Evolutionary conservation across 2,329 filamentous ascomycete species (phyloP), one percentile per base, ranked within the genome.

Genomic region (Ceratocystis cacaofunesta): DNA sequence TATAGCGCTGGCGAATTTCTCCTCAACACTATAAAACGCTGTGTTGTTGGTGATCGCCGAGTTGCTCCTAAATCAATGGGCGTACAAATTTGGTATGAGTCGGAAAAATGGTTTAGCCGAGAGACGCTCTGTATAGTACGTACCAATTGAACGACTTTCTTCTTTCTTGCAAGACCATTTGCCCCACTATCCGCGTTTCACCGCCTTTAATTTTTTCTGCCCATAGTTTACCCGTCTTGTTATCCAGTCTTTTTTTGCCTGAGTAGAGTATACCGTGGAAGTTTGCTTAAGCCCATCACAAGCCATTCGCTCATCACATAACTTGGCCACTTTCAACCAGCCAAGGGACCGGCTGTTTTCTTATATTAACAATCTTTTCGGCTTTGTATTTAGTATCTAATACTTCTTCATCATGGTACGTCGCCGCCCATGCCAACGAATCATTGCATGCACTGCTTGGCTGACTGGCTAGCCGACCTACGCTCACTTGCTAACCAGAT

Each of bases 171-270:
- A 0, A 15, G 36, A 12, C 36, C 4, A 12, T 41, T 48, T 67
- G 66, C 63, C 66, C 66, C 66, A 67, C 63, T 61, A 50, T 10
- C 19, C 5, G 22, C 22, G 55, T n/a, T 41, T 65, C 63, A 67
- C 66, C 66, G 66, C 66, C 36, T 63, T 67, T 32, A 65, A 63
- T 67, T 64, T 62, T 66, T 67, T 67, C 60, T 65, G 63, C 63
- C 65, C n/a, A 58, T 36, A 19, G 5, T 43, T 64, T 58, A 25
- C 25, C 43, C 61, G 61, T 61, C 52, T 61, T 61, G 58, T 41
- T 57, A 32, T 41, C 15, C 36, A 3, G 50, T 25, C 46, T 65
- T 62, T 65, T 67, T 65, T 58, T 41, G 12, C 10, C 55, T 57
- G 17, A n/a, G 12, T 5, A 46, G 41, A 41, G 5, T 28, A n/a